Conservation (phyloP, 345 rosid genomes). For the Hypericum perforatum region DNA sequence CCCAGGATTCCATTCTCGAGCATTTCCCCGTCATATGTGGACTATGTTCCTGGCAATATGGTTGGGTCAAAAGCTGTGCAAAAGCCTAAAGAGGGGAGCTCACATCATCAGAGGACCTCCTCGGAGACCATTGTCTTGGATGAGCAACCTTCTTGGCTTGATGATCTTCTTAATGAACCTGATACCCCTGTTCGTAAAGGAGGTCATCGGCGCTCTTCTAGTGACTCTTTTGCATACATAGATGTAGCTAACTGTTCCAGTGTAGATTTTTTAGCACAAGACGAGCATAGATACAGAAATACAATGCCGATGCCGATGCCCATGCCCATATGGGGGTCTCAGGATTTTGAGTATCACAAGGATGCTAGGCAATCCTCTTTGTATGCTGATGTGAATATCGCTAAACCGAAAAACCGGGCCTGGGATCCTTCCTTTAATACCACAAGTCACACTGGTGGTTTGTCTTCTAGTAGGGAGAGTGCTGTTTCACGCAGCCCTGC, state of each 20-base stretch:
- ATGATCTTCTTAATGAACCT: constrained; percentile 96
- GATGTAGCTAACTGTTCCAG: constrained; percentile 53
- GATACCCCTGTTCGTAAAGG: constrained; percentile 84
- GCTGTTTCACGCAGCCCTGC: constrained; percentile 41
- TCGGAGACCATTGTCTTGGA: constrained; percentile 77
- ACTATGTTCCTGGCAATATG: constrained; percentile 43
- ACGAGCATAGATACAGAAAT: constrained; percentile 43
- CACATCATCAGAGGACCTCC: constrained; percentile 79
- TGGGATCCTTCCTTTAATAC: constrained; percentile 42
- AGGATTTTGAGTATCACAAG: constrained; percentile 47
- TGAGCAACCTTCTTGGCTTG: constrained; percentile 99
- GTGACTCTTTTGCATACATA: constrained; percentile 86
- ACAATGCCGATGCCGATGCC: constrained; percentile 25
- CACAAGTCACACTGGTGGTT: constrained; percentile 30
- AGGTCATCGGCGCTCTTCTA: constrained; percentile 94
- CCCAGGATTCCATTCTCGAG: constrained; percentile 86
- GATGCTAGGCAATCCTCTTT: constrained; percentile 40
- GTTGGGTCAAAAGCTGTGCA: constrained; percentile 59
- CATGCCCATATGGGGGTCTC: constrained; percentile 51
- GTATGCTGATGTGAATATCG: constrained; percentile 35
- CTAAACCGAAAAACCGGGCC: constrained; percentile 41
- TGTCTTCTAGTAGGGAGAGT: constrained; percentile 45
- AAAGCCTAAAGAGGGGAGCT: constrained; percentile 50
- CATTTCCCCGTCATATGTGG: constrained; percentile 53
- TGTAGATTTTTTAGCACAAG: constrained; percentile 49